phyloP scores from a whole-genome alignment of 106 monocot species.

The Platanthera zijinensis region DNA sequence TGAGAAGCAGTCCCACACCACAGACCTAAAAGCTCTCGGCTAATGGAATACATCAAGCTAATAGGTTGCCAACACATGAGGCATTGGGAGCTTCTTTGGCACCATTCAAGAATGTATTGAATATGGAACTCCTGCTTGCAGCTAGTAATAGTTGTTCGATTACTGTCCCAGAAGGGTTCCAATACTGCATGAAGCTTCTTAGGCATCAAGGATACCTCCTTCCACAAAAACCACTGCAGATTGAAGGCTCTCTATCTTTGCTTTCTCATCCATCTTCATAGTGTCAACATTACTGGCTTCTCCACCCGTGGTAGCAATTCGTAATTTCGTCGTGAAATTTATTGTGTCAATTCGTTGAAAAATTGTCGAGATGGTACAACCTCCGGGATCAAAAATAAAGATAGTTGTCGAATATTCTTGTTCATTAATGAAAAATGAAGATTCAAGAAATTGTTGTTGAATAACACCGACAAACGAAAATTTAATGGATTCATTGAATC shows the following conservation, averaged over 20 bases:
- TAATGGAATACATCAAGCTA: conserved; percentile 78
- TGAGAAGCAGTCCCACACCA: conserved; percentile 30
- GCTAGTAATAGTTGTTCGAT: conserved; percentile 56
- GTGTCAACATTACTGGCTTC: no score
- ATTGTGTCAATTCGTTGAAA: no score
- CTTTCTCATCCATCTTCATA: neutral
- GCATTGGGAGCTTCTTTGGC: conserved; percentile 94
- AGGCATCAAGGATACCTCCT: conserved; percentile 58
- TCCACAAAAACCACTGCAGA: conserved; percentile 59
- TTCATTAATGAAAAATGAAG: no score
- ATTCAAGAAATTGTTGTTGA: no score
- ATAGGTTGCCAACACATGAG: conserved; percentile 94
- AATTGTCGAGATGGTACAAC: no score
- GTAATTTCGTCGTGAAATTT: no score
- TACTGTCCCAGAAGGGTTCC: conserved; percentile 34
- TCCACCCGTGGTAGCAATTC: no score
- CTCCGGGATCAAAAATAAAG: no score
- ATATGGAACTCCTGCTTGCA: conserved; percentile 81
- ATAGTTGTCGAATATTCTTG: no score
- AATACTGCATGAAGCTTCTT: conserved; percentile 67
- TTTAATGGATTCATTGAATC: no score
- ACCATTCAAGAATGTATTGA: conserved; percentile 75
- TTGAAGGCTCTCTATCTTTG: neutral
- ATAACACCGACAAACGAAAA: no score
- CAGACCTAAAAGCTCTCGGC: conserved; percentile 53